These are phyloP conservation scores for Thraustochytrium sp. DNA, from an alignment of 352 stramenopile genomes.

Conservation along the genomic window DNA sequence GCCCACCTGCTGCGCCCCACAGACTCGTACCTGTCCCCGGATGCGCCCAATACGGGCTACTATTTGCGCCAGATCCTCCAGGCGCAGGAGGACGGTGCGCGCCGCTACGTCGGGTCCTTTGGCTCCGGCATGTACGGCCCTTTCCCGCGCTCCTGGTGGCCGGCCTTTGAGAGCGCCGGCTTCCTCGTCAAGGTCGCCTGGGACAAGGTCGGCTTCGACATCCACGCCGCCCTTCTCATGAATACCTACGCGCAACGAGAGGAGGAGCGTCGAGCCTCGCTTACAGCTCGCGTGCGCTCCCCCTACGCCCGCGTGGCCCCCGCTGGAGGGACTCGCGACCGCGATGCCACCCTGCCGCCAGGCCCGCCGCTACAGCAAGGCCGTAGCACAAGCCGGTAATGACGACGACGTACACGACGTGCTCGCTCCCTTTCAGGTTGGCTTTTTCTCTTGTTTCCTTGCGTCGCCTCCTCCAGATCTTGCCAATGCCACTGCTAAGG, in stretches of 20 bases:
- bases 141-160: slow-evolving; percentile 24
- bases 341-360: no score
- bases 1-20: background rate
- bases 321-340: no score
- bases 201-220: slow-evolving; percentile 16
- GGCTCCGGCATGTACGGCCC: slow-evolving; percentile 31
- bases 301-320: background rate
- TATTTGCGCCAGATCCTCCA: slow-evolving; percentile 22
- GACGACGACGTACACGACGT: no score
- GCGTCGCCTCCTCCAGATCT: no score
- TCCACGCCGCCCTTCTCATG: slow-evolving; percentile 39
- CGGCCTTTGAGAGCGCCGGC: background rate
- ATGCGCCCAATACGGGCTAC: background rate
- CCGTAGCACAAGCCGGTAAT: no score
- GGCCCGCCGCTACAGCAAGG: no score
- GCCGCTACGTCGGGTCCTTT: slow-evolving; percentile 21
- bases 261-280: background rate
- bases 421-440: no score
- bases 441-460: no score
- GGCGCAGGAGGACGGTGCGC: slow-evolving; percentile 24
- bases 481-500: no score
- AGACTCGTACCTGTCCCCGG: background rate
- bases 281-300: background rate
- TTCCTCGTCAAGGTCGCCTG: slow-evolving; percentile 8
- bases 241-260: background rate